A percentile compares a stretch with the other conserved stretches of the same genome.
These are phyloP conservation scores for Anethum foeniculum DNA, from an alignment of 140 eudicot species.

Conservation along the genomic window DNA sequence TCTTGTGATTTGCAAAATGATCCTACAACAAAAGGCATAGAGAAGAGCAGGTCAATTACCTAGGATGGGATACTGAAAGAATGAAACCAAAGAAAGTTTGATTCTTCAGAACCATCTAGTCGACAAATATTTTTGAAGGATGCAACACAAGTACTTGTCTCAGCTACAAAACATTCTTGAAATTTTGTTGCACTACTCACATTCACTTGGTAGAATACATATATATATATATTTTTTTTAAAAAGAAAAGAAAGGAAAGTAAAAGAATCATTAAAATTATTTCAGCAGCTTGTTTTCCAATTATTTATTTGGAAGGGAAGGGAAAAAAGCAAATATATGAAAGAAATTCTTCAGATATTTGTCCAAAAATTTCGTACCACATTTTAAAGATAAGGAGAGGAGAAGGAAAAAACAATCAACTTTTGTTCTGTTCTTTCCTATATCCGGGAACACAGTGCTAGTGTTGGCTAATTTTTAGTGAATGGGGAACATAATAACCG, in stretches of 20 bases:
- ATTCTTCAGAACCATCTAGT: not conserved
- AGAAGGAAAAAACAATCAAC: not conserved
- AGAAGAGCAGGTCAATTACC: slow-evolving; percentile 4
- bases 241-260: not conserved
- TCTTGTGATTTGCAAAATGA: slow-evolving; percentile 41
- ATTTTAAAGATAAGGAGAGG: not conserved
- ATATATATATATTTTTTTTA: not conserved
- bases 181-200: not conserved
- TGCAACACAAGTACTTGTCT: not conserved
- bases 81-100: not conserved
- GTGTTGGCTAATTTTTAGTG: not conserved
- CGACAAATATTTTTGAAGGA: not conserved
- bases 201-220: not conserved
- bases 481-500: not conserved
- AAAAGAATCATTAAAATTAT: not conserved
- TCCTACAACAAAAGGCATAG: slow-evolving; percentile 44
- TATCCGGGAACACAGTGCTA: not conserved
- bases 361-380: not conserved
- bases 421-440: not conserved
- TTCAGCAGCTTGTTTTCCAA: not conserved
- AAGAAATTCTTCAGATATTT: not conserved
- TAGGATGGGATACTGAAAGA: not conserved
- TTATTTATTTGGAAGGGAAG: not conserved
- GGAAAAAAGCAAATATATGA: not conserved
- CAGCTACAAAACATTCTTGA: not conserved